These are phyloP conservation scores for Cercospora brassicicola DNA, from an alignment of 2,329 filamentous ascomycete species.

Conservation along the genomic window DNA sequence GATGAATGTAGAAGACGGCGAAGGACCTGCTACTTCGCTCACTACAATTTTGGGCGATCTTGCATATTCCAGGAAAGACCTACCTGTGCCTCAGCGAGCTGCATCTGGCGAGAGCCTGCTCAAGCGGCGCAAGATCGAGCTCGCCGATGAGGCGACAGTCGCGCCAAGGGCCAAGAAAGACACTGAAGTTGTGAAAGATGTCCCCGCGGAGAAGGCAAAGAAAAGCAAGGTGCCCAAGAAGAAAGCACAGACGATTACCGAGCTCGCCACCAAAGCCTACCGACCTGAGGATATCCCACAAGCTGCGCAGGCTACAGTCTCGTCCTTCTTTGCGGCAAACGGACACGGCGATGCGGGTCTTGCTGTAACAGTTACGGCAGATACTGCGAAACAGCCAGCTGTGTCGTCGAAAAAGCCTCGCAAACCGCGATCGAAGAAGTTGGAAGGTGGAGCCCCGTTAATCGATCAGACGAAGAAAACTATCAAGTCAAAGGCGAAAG, in stretches of 20 bases:
- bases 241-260: conserved; percentile 75
- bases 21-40: conserved; percentile 12
- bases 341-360: not conserved
- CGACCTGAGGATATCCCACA: conserved; percentile 37
- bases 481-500: conserved; percentile 42
- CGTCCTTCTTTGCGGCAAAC: conserved; percentile 48
- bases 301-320: conserved; percentile 37
- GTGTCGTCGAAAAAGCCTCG: conserved; percentile 31
- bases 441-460: conserved; percentile 7
- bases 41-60: conserved; percentile 21
- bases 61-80: conserved; percentile 14
- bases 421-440: conserved; percentile 30
- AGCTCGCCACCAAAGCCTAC: conserved; percentile 72
- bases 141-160: conserved; percentile 21
- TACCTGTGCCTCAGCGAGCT: not conserved
- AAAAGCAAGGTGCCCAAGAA: conserved; percentile 55
- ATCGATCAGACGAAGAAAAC: conserved; percentile 19
- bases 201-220: conserved; percentile 31
- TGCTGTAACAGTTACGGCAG: not conserved
- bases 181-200: not conserved
- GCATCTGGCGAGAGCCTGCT: conserved; percentile 19
- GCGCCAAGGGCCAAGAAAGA: not conserved
- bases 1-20: conserved; percentile 1
- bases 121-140: conserved; percentile 23
- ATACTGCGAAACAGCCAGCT: not conserved